Evolutionary conservation across 176 grass and related monocot genomes (phyloP), one percentile per base, ranked within the genome.

Genomic region (Avena eriantha): DNA sequence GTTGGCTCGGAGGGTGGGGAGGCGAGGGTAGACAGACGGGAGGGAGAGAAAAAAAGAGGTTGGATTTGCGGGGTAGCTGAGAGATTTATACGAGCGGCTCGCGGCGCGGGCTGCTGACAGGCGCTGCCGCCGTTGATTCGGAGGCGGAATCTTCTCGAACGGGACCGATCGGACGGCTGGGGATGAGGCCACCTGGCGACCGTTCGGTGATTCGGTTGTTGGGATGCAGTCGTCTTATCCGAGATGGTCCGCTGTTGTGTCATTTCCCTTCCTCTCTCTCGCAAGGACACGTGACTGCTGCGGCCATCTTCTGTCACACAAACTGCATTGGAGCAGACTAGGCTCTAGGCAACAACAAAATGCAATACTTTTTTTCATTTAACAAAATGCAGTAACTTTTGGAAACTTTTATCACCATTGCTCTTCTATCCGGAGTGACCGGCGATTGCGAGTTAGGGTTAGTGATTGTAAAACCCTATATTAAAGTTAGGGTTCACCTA

Each of bases 111-210:
- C 48, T 0, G 48, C 50, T 56, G 54, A 56, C 54, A 56, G 14
- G 31, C 67, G 21, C 59, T 5, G 59, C 57, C 76, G 60, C 86
- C 82, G 90, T 85, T 77, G 86, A 88, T 85, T 88, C 78, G 63
- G 82, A 85, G 86, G 63, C 23, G 64, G 86, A 71, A 77, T 24
- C 46, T 92, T 91, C 78, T 85, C 33, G 90, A 88, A 82, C 63
- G 3, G 21, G 14, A 1, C 3, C 12, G 64, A 91, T 91, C 86
- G 4, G 73, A 88, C 82, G 90, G 72, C 46, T 19, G 54, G 1
- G 6, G 7, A 0, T 0, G 2, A 1, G 2, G 34, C 39, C 82
- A 78, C 60, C 69, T 86, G 19, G 41, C 10, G 0, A 10, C 10
- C 55, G 39, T 16, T 8, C 0, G 7, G 87, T 5, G 8, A 10